Evolutionary conservation across 106 monocot species (phyloP), one percentile per base, ranked within the genome.

Genomic region (Iris macrosiphon): DNA sequence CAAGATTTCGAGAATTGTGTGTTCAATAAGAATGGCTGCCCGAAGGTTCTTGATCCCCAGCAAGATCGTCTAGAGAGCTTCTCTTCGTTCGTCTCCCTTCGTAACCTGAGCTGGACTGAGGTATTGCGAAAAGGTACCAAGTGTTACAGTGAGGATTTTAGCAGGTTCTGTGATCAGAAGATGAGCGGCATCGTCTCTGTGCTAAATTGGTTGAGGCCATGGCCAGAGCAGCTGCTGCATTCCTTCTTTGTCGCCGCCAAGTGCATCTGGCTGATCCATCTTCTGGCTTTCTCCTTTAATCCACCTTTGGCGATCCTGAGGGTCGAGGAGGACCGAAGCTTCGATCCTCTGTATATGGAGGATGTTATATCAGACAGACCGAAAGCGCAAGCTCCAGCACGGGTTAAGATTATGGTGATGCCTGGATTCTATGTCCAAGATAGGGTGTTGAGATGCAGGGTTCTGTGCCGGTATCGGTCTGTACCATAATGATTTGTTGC

Each of bases 1-100:
- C 82, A 89, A 59, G 95, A 96, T 59, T 96, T 89, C 46, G 95
- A 96, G 64, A 96, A 96, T 55, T 86, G 95, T 26, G 69, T 66
- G 7, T 96, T 86, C 53, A 60, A 80, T 26, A 79, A 55, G 59
- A 89, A 89, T 26, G 95, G 95, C 0, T 20, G 76, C 1, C 73
- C 76, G 3, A 89, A 75, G 56, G 41, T 32, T 49, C 82, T 96
- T 3, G 85, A 96, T 59, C 89, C 86, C 4, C 74, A 69, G 30
- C 52, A 64, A 63, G 74, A 79, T 15, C 70, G 71, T n/a, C 37
- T 65, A 10, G 89, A 76, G 58, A 96, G 86, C 31, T 96, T 96
- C 69, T 73, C 89, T 0, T 52, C 82, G 4, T 96, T 96, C 29
- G 85, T 86, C 0, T 60, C 85, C 0, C 72, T 96, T 2, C 53